Evolutionary conservation across 2,329 filamentous ascomycete genomes (phyloP).

Genomic region (Calonectria montana): DNA sequence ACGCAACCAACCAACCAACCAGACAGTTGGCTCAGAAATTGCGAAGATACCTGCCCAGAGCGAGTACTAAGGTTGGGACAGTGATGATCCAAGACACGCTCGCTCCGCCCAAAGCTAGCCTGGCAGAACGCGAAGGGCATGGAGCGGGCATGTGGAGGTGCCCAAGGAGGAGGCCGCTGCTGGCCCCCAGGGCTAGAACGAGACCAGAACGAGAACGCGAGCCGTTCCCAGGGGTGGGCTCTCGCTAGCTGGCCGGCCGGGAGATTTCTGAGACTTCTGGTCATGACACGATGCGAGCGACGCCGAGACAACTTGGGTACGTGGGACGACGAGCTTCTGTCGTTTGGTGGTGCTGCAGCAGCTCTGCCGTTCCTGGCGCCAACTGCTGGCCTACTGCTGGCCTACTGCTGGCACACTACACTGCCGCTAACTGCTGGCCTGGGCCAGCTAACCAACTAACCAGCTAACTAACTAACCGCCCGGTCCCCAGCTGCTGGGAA

Average conservation of each 20-base stretch:
- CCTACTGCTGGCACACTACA: too few species aligned
- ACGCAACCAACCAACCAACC: constrained; percentile 11
- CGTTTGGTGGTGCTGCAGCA: background rate
- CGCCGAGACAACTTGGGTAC: background rate
- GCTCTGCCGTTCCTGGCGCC: background rate
- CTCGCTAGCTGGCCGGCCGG: background rate
- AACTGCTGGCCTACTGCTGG: background rate
- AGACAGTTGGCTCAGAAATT: background rate
- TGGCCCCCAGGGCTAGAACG: background rate
- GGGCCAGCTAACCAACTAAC: background rate
- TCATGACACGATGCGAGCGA: constrained; percentile 5
- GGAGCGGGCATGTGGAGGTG: background rate
- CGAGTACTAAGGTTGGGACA: background rate
- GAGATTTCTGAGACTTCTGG: constrained; percentile 4
- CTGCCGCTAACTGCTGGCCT: background rate
- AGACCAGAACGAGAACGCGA: background rate
- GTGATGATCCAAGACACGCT: constrained; percentile 6
- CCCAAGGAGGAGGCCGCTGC: background rate
- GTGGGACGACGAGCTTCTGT: background rate
- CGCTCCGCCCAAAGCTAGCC: constrained; percentile 1
- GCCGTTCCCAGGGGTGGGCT: background rate
- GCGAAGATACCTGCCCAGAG: background rate
- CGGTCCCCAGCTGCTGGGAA: background rate
- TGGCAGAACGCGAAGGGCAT: background rate
- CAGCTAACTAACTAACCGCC: background rate